Evolutionary conservation across 176 grass and related monocot genomes (phyloP).

Genomic region (Triticum timopheevii): DNA sequence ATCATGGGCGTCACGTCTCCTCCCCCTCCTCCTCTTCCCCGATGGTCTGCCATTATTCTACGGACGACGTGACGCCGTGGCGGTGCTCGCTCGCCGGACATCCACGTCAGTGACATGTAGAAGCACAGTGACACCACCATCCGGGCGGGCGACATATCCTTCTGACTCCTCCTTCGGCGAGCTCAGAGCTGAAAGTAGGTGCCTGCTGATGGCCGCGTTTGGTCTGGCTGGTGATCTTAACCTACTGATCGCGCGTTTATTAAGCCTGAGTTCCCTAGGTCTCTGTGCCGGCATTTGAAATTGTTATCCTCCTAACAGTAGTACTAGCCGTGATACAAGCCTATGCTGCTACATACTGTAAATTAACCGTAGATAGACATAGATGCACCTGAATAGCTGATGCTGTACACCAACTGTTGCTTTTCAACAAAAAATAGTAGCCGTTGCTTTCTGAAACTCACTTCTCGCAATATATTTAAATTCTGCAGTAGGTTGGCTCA

Average conservation of each 20-base stretch:
- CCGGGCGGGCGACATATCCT: neutral
- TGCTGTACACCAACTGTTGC: neutral
- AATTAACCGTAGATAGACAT: neutral
- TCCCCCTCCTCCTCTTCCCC: neutral
- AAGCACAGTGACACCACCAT: constrained; percentile 19
- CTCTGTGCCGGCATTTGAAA: neutral
- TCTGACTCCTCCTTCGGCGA: neutral
- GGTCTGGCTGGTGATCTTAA: constrained; percentile 21
- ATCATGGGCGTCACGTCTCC: constrained; percentile 55
- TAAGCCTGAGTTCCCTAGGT: neutral
- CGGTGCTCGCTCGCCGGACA: constrained; percentile 24
- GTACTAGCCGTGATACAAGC: constrained; percentile 25
- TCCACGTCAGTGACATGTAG: constrained; percentile 35
- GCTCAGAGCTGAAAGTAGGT: constrained; percentile 25
- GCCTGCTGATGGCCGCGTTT: constrained; percentile 25
- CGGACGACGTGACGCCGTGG: constrained; percentile 54
- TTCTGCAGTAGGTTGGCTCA: constrained; percentile 28
- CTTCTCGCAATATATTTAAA: neutral
- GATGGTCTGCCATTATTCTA: constrained; percentile 50
- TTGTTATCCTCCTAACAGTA: constrained; percentile 31
- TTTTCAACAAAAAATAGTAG: no score
- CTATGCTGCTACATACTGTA: neutral
- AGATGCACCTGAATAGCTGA: constrained; percentile 10
- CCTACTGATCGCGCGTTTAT: constrained; percentile 8
- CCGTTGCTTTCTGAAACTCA: no score